phyloP scores from a whole-genome alignment of 192 early-diverging fungal species.

The Linnemannia hyalina region DNA sequence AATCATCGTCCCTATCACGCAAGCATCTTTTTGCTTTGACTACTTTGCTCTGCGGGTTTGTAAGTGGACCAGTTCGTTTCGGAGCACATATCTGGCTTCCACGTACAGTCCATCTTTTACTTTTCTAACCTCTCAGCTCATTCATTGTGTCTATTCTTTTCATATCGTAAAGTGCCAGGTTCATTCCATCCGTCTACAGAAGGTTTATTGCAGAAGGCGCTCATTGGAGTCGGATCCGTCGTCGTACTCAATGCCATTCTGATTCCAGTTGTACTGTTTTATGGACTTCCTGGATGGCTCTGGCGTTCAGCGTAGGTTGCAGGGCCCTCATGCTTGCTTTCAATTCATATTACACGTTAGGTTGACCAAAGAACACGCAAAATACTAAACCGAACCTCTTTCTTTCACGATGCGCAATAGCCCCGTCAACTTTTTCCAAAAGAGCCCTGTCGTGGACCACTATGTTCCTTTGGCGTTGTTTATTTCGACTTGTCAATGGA shows the following conservation, averaged over 20 bases:
- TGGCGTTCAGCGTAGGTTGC: slow-evolving; percentile 53
- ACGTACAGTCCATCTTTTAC: too few relatives aligned
- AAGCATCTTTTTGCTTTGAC: slow-evolving; percentile 50
- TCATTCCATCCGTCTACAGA: slow-evolving; percentile 29
- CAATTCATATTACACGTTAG: not conserved
- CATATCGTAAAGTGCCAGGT: slow-evolving; percentile 26
- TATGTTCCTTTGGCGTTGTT: slow-evolving; percentile 52
- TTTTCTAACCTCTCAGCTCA: not conserved
- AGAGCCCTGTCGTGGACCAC: slow-evolving; percentile 53
- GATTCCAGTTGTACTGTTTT: slow-evolving; percentile 44
- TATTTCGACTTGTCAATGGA: slow-evolving; percentile 56
- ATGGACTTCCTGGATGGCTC: slow-evolving; percentile 51
- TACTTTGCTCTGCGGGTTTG: slow-evolving; percentile 46
- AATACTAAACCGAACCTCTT: not conserved
- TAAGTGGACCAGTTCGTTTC: slow-evolving; percentile 13
- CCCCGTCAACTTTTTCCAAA: slow-evolving; percentile 56
- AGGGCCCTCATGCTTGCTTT: not conserved
- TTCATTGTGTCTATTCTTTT: not conserved
- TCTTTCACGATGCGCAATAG: slow-evolving; percentile 8
- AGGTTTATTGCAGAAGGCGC: slow-evolving; percentile 29
- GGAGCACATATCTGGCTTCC: not conserved
- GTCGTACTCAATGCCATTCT: slow-evolving; percentile 24
- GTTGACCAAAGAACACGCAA: not conserved
- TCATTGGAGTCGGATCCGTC: slow-evolving; percentile 37
- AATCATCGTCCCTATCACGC: slow-evolving; percentile 33